phyloP scores from a whole-genome alignment of 2,329 filamentous ascomycete genomes.

The Stagonosporopsis vannaccii region DNA sequence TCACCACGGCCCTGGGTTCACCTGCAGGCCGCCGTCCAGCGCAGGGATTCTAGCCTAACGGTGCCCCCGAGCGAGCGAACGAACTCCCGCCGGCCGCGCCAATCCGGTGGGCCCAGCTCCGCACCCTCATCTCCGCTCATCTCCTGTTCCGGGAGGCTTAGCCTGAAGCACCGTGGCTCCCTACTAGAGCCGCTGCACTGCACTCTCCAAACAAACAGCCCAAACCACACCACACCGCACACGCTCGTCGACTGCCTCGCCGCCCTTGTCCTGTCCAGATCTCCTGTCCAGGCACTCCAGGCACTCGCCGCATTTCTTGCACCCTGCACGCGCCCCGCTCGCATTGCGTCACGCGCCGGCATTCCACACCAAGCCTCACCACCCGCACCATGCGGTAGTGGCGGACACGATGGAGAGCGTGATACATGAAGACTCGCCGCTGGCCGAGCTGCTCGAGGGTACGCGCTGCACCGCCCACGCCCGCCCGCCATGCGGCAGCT shows the following conservation, averaged over 20 bases:
- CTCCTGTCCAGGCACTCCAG: constrained; percentile 3
- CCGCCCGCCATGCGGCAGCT: constrained; percentile 1
- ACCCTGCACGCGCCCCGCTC: not conserved
- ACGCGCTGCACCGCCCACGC: constrained; percentile 18
- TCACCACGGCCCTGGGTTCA: not conserved
- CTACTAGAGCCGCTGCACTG: constrained; percentile 16
- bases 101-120: constrained; percentile 26
- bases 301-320: constrained; percentile 12
- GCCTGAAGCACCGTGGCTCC: constrained; percentile 24
- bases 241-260: constrained; percentile 5
- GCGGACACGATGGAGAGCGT: constrained; percentile 76
- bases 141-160: constrained; percentile 25
- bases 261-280: not conserved
- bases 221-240: not conserved
- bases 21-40: constrained; percentile 7
- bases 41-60: constrained; percentile 16
- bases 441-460: constrained; percentile 92
- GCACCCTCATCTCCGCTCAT: constrained; percentile 28
- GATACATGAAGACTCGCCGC: constrained; percentile 83
- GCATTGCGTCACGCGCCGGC: constrained; percentile 21
- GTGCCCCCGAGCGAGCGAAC: constrained; percentile 13
- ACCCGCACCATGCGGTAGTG: constrained; percentile 41
- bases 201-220: not conserved
- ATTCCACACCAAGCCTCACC: constrained; percentile 24
- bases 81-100: constrained; percentile 18